A percentile compares a stretch with the other conserved stretches of the same genome.
phyloP scores from a whole-genome alignment of 2,329 filamentous ascomycete genomes.

The Ophiobolus disseminans region DNA sequence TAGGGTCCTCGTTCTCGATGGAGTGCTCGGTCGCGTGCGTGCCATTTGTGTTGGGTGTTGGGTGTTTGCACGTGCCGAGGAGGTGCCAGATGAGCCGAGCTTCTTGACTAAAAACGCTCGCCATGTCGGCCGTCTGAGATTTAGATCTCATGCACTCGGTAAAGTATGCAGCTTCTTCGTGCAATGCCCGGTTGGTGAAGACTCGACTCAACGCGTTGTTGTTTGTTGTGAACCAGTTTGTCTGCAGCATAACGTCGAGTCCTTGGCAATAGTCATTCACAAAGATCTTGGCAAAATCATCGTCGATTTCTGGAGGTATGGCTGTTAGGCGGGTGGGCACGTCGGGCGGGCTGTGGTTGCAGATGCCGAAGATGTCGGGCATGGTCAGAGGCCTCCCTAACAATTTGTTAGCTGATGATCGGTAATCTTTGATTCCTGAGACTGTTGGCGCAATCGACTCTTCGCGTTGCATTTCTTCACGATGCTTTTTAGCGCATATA shows the following conservation, averaged over 20 bases:
- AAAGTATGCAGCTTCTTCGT: slow-evolving; percentile 46
- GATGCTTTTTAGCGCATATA: too few relatives aligned
- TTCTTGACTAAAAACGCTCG: slow-evolving; percentile 60
- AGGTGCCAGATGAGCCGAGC: slow-evolving; percentile 67
- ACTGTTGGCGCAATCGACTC: too few relatives aligned
- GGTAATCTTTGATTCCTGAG: too few relatives aligned
- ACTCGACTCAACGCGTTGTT: slow-evolving; percentile 59
- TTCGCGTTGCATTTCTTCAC: too few relatives aligned
- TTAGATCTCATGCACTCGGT: slow-evolving; percentile 42
- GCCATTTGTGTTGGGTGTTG: slow-evolving; percentile 47
- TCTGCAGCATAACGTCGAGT: slow-evolving; percentile 62
- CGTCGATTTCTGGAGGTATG: slow-evolving; percentile 38
- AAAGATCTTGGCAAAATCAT: slow-evolving; percentile 43
- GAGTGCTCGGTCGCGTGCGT: slow-evolving; percentile 43
- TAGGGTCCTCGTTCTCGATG: slow-evolving; percentile 62
- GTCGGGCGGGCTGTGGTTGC: slow-evolving; percentile 44
- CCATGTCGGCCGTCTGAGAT: slow-evolving; percentile 37
- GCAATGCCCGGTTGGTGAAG: slow-evolving; percentile 55
- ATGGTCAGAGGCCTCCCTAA: slow-evolving; percentile 47
- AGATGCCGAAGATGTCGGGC: slow-evolving; percentile 44
- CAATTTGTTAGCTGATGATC: background rate
- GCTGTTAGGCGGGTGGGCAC: slow-evolving; percentile 38
- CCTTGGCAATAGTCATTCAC: slow-evolving; percentile 45
- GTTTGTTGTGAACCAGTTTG: slow-evolving; percentile 75
- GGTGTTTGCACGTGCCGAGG: slow-evolving; percentile 60